phyloP scores from a whole-genome alignment of 257 asterid species.

The Plectranthus barbatus region DNA sequence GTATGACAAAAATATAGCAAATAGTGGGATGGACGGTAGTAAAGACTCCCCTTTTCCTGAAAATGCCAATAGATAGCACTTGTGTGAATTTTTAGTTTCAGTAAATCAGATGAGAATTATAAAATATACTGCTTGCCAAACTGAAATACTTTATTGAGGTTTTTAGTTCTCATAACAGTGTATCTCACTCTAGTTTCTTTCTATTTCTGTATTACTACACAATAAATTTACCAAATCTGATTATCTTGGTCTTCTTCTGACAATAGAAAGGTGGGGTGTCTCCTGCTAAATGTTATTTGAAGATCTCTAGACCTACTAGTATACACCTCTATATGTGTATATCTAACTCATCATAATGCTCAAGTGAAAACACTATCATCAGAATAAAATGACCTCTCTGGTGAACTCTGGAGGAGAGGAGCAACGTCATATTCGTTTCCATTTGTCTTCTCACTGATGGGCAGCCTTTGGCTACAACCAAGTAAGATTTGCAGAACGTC shows the following conservation, averaged over 20 bases:
- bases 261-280: no score
- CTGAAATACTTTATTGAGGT: background rate
- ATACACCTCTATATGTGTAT: background rate
- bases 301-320: background rate
- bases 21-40: no score
- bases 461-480: slow-evolving; percentile 24
- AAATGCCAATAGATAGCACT: background rate
- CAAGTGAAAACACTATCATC: slow-evolving; percentile 31
- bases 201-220: background rate
- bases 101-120: background rate
- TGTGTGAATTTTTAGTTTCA: background rate
- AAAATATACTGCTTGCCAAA: background rate
- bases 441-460: slow-evolving; percentile 19
- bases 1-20: no score
- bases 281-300: background rate
- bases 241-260: background rate
- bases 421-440: slow-evolving; percentile 38
- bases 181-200: background rate
- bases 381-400: slow-evolving; percentile 13
- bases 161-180: background rate
- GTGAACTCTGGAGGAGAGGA: slow-evolving; percentile 57
- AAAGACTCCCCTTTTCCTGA: no score
- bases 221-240: background rate
- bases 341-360: slow-evolving; percentile 5
- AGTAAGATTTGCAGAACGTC: slow-evolving; percentile 56